Evolutionary conservation across 805 yeast species (phyloP).

Genomic region (Nakazawaea populi): DNA sequence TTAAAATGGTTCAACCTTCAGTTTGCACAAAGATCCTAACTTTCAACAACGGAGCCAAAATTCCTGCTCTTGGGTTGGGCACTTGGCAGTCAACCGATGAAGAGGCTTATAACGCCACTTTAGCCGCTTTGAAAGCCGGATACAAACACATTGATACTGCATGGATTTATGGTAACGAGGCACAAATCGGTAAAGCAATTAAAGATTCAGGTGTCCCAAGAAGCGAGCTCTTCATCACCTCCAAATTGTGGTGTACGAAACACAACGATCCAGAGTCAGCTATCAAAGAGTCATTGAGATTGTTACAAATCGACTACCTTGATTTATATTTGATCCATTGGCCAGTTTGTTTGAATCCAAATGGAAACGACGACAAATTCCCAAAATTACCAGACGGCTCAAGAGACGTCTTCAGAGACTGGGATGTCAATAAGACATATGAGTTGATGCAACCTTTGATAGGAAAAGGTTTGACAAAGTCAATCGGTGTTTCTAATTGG

Average conservation of each 20-base stretch:
- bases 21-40: not conserved
- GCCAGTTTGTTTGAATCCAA: conserved; percentile 45
- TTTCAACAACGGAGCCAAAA: conserved; percentile 53
- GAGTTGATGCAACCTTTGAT: conserved; percentile 56
- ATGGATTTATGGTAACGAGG: conserved; percentile 61
- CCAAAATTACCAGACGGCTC: conserved; percentile 31
- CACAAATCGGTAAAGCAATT: conserved; percentile 61
- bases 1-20: conserved; percentile 1
- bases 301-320: conserved; percentile 52
- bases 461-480: conserved; percentile 45
- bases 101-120: conserved; percentile 45
- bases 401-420: conserved; percentile 26
- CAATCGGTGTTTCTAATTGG: conserved; percentile 80
- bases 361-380: conserved; percentile 24
- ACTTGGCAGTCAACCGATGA: conserved; percentile 60
- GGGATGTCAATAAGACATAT: conserved; percentile 55
- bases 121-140: conserved; percentile 57
- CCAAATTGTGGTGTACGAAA: conserved; percentile 51
- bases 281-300: conserved; percentile 42
- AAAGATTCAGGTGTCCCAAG: conserved; percentile 34
- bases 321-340: conserved; percentile 66
- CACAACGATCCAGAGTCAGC: conserved; percentile 37
- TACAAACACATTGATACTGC: conserved; percentile 77
- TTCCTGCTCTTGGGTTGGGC: conserved; percentile 70
- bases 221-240: conserved; percentile 52